These are phyloP conservation scores for Ormosia semicastrata DNA, from an alignment of 306 rosid genomes.

Conservation along the genomic window DNA sequence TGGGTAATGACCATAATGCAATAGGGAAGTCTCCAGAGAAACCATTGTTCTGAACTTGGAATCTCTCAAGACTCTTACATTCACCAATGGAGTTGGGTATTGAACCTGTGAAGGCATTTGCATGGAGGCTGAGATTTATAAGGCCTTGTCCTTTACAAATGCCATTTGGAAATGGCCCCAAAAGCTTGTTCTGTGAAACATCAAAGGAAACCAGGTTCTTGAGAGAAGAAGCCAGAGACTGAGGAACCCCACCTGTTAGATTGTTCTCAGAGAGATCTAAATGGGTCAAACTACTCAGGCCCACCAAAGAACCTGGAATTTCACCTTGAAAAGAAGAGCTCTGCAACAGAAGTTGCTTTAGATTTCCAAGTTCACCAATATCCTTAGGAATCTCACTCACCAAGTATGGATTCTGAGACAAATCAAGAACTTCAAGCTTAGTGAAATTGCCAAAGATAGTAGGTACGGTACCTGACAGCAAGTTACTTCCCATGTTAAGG, in stretches of 20 bases:
- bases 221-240: conserved; percentile 58
- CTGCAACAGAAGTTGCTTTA: conserved; percentile 64
- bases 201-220: conserved; percentile 78
- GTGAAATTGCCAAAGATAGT: conserved; percentile 60
- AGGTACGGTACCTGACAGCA: conserved; percentile 75
- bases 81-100: conserved; percentile 56
- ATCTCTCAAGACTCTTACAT: conserved; percentile 79
- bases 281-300: conserved; percentile 52
- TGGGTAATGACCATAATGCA: conserved; percentile 77
- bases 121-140: conserved; percentile 63
- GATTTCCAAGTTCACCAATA: conserved; percentile 67
- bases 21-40: conserved; percentile 76
- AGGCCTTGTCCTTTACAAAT: conserved; percentile 63
- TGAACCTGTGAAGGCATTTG: conserved; percentile 68
- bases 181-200: conserved; percentile 79
- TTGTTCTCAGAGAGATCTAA: conserved; percentile 87
- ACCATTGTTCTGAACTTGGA: conserved; percentile 89
- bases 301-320: conserved; percentile 68
- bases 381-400: conserved; percentile 77
- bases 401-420: conserved; percentile 77
- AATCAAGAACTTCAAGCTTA: conserved; percentile 73
- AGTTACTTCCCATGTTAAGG: conserved; percentile 71
- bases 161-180: conserved; percentile 74
- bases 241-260: conserved; percentile 70
- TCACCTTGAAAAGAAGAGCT: conserved; percentile 84